Base-by-base conservation (phyloP, 2,329 filamentous ascomycete species). In the Talaromyces rugulosus region DNA sequence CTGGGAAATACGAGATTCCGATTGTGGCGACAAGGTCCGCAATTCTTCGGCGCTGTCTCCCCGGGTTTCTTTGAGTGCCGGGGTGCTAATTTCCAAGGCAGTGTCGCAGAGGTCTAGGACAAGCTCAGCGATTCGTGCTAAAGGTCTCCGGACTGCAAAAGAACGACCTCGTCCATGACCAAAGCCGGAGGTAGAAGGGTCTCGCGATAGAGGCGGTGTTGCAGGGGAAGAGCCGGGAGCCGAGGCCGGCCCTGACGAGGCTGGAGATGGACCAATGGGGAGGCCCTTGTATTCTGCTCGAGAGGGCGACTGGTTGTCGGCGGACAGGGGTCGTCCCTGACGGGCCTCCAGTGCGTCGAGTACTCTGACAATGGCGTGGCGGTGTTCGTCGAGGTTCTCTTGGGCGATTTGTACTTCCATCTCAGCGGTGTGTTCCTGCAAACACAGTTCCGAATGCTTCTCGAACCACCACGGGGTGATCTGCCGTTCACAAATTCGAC, bases 381-480 rank as follows among this genome's bases (percentile, higher is more conserved):
- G 89, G 76, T 99, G 95, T 71, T 99, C 95, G 6, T 89, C 90
- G 56, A 99, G 81, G 65, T 87, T 92, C 72, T 99, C 95, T 71
- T 99, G 95, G 5, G 93, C 87, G 82, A 98, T 89, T 73, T 99
- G 94, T 4, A 99, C 92, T 69, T 98, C 94, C 91, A 97, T 96
- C 74, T 99, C 95, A 0, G 95, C 94, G 58, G 90, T 89, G 72
- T 99, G 95, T 74, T 99, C 95, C 73, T 98, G 93, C 60, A 97
- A 82, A 72, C 95, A 99, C 23, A 98, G 81, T 70, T 99, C 96
- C 1, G 94, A 96, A 74, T 99, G 95, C 76, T 98, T 99, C 77
- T 99, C 95, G 69, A 99, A 99, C 96, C 95, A 99, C 95, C 95
- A 99, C 0, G 94, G 92, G 4, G 92, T 92, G 64, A 99, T 98